Conservation (phyloP, 331 rosid species). For the Arachis monticola region DNA sequence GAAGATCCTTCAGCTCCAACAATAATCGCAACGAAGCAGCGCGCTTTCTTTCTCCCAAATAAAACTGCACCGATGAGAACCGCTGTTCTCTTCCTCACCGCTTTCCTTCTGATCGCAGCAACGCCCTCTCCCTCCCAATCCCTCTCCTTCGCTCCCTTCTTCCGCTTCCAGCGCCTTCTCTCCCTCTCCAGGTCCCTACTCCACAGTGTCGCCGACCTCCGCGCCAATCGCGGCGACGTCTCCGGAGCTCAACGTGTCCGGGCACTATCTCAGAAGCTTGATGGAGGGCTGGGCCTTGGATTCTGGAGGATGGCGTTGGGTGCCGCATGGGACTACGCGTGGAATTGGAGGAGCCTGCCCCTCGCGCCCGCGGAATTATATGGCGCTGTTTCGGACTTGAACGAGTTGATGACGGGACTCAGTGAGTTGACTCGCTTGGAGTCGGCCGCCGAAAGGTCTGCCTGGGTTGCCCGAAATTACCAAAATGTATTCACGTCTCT, state of each 20-base stretch:
- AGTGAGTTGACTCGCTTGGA: slow-evolving; percentile 56
- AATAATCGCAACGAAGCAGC: too few relatives aligned
- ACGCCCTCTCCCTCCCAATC: slow-evolving; percentile 53
- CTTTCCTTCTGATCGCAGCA: slow-evolving; percentile 50
- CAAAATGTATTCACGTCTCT: slow-evolving; percentile 48
- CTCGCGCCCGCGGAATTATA: slow-evolving; percentile 40
- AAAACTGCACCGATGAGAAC: slow-evolving; percentile 45
- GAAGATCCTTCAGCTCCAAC: too few relatives aligned
- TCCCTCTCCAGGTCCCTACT: slow-evolving; percentile 74
- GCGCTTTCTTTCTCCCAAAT: too few relatives aligned
- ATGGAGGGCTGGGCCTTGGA: slow-evolving; percentile 54
- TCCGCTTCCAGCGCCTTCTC: slow-evolving; percentile 49
- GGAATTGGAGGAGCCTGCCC: slow-evolving; percentile 60
- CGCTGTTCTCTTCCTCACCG: slow-evolving; percentile 38
- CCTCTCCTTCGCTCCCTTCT: slow-evolving; percentile 54
- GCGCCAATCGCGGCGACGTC: slow-evolving; percentile 69
- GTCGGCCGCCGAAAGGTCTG: slow-evolving; percentile 55
- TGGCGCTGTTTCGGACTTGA: slow-evolving; percentile 61
- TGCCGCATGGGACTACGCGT: slow-evolving; percentile 65
- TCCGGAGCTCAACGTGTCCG: slow-evolving; percentile 63
- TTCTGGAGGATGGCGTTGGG: slow-evolving; percentile 58
- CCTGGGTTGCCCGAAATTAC: slow-evolving; percentile 67
- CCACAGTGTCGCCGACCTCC: slow-evolving; percentile 73
- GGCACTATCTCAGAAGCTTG: slow-evolving; percentile 55
- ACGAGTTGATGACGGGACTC: slow-evolving; percentile 60